phyloP scores from a whole-genome alignment of 2,329 filamentous ascomycete species.

The Parastagonospora nodorum region DNA sequence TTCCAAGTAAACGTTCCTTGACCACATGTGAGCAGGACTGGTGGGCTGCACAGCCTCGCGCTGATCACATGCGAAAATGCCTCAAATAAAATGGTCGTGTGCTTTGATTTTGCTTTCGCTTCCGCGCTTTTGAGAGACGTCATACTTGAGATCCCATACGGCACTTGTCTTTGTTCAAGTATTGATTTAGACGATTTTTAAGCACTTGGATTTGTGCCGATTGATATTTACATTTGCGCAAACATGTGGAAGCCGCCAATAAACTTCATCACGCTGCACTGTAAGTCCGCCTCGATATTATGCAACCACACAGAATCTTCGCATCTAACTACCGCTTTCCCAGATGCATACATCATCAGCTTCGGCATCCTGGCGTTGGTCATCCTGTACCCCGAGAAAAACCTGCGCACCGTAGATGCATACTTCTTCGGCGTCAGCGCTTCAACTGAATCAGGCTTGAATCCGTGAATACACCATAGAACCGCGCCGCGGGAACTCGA shows the following conservation, averaged over 20 bases:
- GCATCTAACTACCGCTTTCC: not conserved
- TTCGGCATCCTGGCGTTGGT: slow-evolving; percentile 45
- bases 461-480: slow-evolving; percentile 44
- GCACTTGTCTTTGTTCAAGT: too few relatives aligned
- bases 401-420: slow-evolving; percentile 52
- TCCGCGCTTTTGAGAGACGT: too few relatives aligned
- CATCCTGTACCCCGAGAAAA: slow-evolving; percentile 48
- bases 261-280: slow-evolving; percentile 29
- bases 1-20: too few relatives aligned
- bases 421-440: slow-evolving; percentile 58
- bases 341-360: slow-evolving; percentile 50
- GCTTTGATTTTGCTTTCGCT: too few relatives aligned
- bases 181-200: too few relatives aligned
- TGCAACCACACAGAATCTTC: not conserved
- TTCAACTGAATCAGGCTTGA: slow-evolving; percentile 58
- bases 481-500: not conserved
- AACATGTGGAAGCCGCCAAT: slow-evolving; percentile 24
- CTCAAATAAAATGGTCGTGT: too few relatives aligned
- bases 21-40: too few relatives aligned
- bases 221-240: too few relatives aligned
- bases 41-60: too few relatives aligned
- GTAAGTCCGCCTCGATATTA: slow-evolving; percentile 16
- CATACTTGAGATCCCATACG: too few relatives aligned
- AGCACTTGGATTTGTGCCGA: too few relatives aligned
- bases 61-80: too few relatives aligned